Percentiles rank a stretch among this genome's conserved stretches.
phyloP scores from a whole-genome alignment of 2,329 filamentous ascomycete species.

The Epichloe bromicola region DNA sequence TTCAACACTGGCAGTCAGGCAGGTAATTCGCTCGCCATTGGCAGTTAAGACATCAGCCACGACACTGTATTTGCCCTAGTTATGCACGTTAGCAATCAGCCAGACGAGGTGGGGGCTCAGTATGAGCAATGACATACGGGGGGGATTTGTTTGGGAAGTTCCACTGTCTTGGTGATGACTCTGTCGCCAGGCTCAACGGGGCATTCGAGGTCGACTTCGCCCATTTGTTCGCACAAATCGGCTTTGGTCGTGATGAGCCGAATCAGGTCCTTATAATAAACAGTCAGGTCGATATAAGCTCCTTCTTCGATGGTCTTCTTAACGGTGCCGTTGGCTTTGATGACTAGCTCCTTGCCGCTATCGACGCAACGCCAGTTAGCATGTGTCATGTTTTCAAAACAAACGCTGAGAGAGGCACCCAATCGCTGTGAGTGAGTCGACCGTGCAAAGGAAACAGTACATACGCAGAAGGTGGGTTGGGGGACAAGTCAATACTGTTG shows the following conservation, averaged over 20 bases:
- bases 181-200: constrained; percentile 71
- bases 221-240: constrained; percentile 80
- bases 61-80: constrained; percentile 79
- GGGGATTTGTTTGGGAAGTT: constrained; percentile 77
- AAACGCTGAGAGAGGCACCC: neutral
- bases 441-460: neutral
- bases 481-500: constrained; percentile 63
- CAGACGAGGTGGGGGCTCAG: neutral
- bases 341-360: constrained; percentile 66
- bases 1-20: constrained; percentile 60
- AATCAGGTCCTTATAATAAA: constrained; percentile 84
- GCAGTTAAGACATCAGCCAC: constrained; percentile 70
- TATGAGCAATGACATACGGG: constrained; percentile 47
- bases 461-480: constrained; percentile 81
- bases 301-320: constrained; percentile 60
- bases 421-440: neutral
- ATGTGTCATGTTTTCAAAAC: neutral
- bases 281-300: constrained; percentile 67
- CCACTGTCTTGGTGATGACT: constrained; percentile 64
- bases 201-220: constrained; percentile 79
- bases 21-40: constrained; percentile 67
- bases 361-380: constrained; percentile 12
- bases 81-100: neutral
- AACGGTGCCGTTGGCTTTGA: constrained; percentile 68
- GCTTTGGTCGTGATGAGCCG: constrained; percentile 68